Percentiles rank a stretch among this genome's conserved stretches.
Conservation (phyloP, 495 filamentous ascomycete genomes). For the Aspergillus conjunctus region DNA sequence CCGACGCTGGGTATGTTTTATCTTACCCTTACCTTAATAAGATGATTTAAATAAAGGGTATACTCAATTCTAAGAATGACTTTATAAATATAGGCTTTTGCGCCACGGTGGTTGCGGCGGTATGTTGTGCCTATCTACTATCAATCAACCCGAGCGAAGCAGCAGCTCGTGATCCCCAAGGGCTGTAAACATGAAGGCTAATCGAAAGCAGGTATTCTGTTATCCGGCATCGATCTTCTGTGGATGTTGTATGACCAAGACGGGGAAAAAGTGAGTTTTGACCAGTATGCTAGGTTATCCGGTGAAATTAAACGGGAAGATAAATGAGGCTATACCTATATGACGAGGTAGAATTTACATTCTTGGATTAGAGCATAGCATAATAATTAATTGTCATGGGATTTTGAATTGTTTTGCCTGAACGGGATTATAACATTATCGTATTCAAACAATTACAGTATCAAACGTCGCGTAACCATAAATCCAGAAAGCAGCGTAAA, state of each 20-base stretch:
- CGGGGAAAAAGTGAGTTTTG: conserved; percentile 55
- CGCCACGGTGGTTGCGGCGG: conserved; percentile 52
- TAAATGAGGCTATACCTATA: conserved; percentile 56
- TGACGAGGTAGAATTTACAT: conserved; percentile 7
- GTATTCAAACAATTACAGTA: conserved; percentile 14
- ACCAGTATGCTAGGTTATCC: conserved; percentile 56
- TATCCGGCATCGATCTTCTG: conserved; percentile 62
- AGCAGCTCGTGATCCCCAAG: no score
- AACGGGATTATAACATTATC: conserved; percentile 10
- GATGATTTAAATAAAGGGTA: not conserved
- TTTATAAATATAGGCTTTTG: conserved; percentile 40
- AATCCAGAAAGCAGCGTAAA: conserved; percentile 12
- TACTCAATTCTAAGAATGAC: not conserved
- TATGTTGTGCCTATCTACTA: conserved; percentile 34
- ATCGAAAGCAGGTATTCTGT: conserved; percentile 50
- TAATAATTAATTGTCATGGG: no score
- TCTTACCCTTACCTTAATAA: not conserved
- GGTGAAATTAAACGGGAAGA: conserved; percentile 55
- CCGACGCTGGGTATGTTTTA: conserved; percentile 54
- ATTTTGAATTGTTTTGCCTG: not conserved
- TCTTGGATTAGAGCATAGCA: no score
- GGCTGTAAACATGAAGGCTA: not conserved
- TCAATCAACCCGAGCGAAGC: no score
- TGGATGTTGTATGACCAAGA: conserved; percentile 59
- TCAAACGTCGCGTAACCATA: conserved; percentile 18